Evolutionary conservation across 148 eudicot genomes (phyloP).

Genomic region (Rhododendron ovatum): DNA sequence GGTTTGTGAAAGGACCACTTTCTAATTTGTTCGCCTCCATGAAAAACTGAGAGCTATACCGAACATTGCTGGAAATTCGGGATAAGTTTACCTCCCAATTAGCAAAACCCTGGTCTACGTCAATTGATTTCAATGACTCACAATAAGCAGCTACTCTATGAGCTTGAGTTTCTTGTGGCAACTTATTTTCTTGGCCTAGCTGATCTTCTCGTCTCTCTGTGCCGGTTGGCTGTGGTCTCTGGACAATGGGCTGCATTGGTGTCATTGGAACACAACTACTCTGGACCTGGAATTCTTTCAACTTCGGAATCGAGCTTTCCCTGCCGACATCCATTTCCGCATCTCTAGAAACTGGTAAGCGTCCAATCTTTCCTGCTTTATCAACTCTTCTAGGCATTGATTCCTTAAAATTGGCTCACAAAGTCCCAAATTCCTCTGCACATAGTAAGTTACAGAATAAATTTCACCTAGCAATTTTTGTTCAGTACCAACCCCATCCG

Average conservation of each 20-base stretch:
- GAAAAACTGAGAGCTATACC: background rate
- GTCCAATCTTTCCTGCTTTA: background rate
- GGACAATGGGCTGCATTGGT: slow-evolving; percentile 38
- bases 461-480: background rate
- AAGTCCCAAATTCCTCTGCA: background rate
- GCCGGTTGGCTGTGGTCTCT: slow-evolving; percentile 32
- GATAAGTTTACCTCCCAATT: slow-evolving; percentile 13
- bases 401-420: background rate
- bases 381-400: background rate
- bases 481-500: background rate
- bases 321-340: slow-evolving; percentile 26
- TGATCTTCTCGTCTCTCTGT: slow-evolving; percentile 7
- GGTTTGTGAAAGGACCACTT: slow-evolving; percentile 13
- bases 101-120: background rate
- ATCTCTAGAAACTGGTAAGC: background rate
- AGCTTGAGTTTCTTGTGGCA: slow-evolving; percentile 14
- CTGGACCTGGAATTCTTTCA: slow-evolving; percentile 23
- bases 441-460: background rate
- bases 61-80: background rate
- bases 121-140: background rate
- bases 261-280: slow-evolving; percentile 31
- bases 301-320: slow-evolving; percentile 22
- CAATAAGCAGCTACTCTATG: slow-evolving; percentile 10
- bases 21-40: background rate
- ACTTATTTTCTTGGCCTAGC: slow-evolving; percentile 8